Percentiles rank a stretch among this genome's conserved stretches.
These are phyloP conservation scores for Penicillium sumatraense DNA, from an alignment of 2,329 filamentous ascomycete genomes.

Conservation along the genomic window DNA sequence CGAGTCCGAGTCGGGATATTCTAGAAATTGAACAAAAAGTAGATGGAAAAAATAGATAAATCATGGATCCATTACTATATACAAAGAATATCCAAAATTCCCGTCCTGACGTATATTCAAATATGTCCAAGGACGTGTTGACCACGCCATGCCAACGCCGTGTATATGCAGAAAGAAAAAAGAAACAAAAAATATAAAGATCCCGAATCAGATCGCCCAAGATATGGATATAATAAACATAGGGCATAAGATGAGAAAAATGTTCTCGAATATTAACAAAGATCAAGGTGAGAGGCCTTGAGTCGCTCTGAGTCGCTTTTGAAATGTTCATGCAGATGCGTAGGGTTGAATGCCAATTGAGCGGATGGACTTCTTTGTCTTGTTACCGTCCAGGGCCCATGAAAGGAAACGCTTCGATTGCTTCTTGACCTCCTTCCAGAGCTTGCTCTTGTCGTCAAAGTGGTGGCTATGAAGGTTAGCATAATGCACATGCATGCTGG, in stretches of 20 bases:
- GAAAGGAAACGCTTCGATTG: conserved; percentile 4
- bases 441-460: conserved; percentile 37
- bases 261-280: not conserved
- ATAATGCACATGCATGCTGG: not conserved
- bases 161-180: conserved; percentile 11
- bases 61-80: conserved; percentile 8
- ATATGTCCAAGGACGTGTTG: too few relatives aligned
- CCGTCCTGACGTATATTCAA: conserved; percentile 2
- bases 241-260: not conserved
- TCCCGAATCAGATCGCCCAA: not conserved
- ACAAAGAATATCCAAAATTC: conserved; percentile 6
- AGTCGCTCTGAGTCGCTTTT: too few relatives aligned
- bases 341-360: conserved; percentile 5
- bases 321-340: conserved; percentile 3
- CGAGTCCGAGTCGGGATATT: not conserved
- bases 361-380: conserved; percentile 8
- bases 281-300: conserved; percentile 1
- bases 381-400: conserved; percentile 10
- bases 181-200: not conserved
- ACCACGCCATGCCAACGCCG: conserved; percentile 15
- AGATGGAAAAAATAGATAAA: too few relatives aligned
- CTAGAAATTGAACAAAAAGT: not conserved
- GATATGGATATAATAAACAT: conserved; percentile 3
- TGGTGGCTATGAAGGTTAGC: conserved; percentile 28
- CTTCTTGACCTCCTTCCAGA: conserved; percentile 33